Percentiles rank a stretch among this genome's conserved stretches.
Conservation (phyloP, 2,329 filamentous ascomycete genomes). For the Aspergillus tanneri region DNA sequence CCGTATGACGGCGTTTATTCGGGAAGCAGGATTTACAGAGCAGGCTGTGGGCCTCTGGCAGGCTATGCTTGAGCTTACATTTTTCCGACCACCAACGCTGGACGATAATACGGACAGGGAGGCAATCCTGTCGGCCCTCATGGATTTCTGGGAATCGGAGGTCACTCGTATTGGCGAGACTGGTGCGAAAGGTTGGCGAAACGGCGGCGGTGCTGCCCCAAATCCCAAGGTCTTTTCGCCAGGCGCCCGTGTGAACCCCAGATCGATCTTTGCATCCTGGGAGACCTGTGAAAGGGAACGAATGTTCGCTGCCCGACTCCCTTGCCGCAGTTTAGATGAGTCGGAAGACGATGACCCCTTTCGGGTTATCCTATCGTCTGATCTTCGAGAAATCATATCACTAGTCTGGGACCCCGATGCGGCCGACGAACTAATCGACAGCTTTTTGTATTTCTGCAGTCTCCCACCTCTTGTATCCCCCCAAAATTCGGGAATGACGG, state of each 20-base stretch:
- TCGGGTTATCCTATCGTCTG: conserved; percentile 74
- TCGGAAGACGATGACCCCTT: conserved; percentile 77
- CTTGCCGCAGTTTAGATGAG: conserved; percentile 74
- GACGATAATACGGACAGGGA: conserved; percentile 16
- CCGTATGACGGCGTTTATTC: conserved; percentile 69
- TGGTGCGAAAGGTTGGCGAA: conserved; percentile 67
- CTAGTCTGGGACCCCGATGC: conserved; percentile 32
- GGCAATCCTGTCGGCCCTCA: conserved; percentile 49
- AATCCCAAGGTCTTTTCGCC: conserved; percentile 36
- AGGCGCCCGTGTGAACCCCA: conserved; percentile 21
- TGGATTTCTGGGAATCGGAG: conserved; percentile 86
- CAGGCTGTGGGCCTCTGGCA: conserved; percentile 80
- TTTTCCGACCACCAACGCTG: conserved; percentile 55
- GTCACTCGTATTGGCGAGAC: conserved; percentile 73
- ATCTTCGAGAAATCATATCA: conserved; percentile 65
- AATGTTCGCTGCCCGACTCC: conserved; percentile 54
- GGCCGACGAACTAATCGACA: conserved; percentile 59
- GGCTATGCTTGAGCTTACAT: conserved; percentile 69
- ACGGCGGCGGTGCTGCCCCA: conserved; percentile 23
- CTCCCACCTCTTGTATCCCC: conserved; percentile 55
- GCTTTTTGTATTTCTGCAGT: conserved; percentile 67
- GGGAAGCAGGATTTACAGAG: conserved; percentile 76
- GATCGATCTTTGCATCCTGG: conserved; percentile 47
- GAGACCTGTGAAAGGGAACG: conserved; percentile 54
- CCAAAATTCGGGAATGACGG: conserved; percentile 25